Base-by-base conservation (phyloP, 2,329 filamentous ascomycete species). In the Aspergillus sp. region DNA sequence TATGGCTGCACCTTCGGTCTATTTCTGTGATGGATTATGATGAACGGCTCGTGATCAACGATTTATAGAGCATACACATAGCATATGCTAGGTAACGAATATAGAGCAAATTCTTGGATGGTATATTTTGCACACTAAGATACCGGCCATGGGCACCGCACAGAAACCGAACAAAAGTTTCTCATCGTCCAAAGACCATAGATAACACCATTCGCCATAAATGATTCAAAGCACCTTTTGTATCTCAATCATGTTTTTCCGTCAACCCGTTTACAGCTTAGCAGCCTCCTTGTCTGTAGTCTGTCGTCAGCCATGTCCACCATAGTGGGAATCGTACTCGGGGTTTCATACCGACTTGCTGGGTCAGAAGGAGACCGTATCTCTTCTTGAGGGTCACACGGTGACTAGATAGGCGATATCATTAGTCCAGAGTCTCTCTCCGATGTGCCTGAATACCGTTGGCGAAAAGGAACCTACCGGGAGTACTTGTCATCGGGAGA, bases 401-500 rank as follows among this genome's bases (percentile, higher is more conserved):
- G 82, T 98, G 94, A 75, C 92, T 91, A 63, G 41, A 57, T 47
- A 15, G 53, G 10, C n/a, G 12, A 36, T 21, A 64, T 55, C 55
- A 25, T 45, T 43, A 60, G 23, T 10, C 50, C 51, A 2, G 10
- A 45, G 5, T 4, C 2, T 9, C 9, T 28, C 41, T 45, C 41
- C 41, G 10, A 28, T 23, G 15, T 17, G 25, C 1, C 13, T 28
- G 8, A 28, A 50, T 12, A 43, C 45, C 13, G 13, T 8, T 10
- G 38, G 58, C 23, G 55, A 36, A 21, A 21, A 45, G 17, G 17
- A 55, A 67, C 79, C 55, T 75, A 87, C 85, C 86, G 83, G 73
- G 92, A 97, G 86, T 96, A 98, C 85, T 97, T 97, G 85, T 99
- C 95, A 81, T 99, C 95, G 65, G 95, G 95, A 50, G 92, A 97